phyloP scores from a whole-genome alignment of 2,329 filamentous ascomycete genomes.

The Alternaria incomplexa region DNA sequence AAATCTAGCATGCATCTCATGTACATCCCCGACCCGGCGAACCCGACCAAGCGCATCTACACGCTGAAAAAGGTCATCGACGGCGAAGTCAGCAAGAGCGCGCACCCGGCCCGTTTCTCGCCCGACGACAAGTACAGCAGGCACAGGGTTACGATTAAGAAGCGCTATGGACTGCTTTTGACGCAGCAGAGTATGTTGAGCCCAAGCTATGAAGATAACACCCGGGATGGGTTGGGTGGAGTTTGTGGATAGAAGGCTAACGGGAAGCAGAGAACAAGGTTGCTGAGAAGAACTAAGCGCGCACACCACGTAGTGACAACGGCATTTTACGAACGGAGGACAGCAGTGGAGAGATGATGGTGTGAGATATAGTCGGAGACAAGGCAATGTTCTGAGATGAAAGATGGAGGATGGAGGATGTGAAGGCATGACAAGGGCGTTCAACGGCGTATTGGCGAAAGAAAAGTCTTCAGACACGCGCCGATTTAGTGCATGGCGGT shows the following conservation, averaged over 20 bases:
- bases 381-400: neutral
- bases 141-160: slow-evolving; percentile 94
- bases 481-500: neutral
- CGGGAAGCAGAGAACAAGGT: slow-evolving; percentile 32
- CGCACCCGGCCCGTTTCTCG: slow-evolving; percentile 94
- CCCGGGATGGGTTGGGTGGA: neutral
- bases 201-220: neutral
- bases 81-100: slow-evolving; percentile 90
- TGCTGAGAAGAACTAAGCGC: slow-evolving; percentile 19
- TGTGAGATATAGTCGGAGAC: neutral
- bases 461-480: neutral
- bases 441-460: slow-evolving; percentile 10
- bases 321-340: neutral
- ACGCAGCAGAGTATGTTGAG: slow-evolving; percentile 70
- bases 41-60: slow-evolving; percentile 79
- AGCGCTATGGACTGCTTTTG: slow-evolving; percentile 85
- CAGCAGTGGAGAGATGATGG: neutral
- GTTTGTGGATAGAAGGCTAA: neutral
- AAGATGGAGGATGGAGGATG: neutral
- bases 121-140: slow-evolving; percentile 98
- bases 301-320: neutral
- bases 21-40: slow-evolving; percentile 83
- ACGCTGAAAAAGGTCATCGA: slow-evolving; percentile 88
- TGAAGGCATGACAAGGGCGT: slow-evolving; percentile 2
- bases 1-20: slow-evolving; percentile 68